Evolutionary conservation across 2,329 filamentous ascomycete species (phyloP), one percentile per base, ranked within the genome.

Genomic region (Colletotrichum tropicicola): DNA sequence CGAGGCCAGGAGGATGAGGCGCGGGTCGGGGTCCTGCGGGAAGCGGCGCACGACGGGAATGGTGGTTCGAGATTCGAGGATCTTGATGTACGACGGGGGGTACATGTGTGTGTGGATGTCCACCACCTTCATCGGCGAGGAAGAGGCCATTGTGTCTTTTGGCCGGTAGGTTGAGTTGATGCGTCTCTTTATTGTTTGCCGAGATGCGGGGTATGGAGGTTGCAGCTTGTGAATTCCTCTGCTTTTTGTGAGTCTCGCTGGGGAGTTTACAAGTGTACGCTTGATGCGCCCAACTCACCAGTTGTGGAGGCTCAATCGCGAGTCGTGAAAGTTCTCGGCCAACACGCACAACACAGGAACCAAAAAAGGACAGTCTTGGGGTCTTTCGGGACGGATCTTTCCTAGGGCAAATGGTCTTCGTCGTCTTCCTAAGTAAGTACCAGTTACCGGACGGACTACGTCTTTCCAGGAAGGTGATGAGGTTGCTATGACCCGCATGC

Each of bases 31-130:
- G 23, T 79, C 70, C 45, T 80, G 86, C 62, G 82, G 82, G 70
- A 93, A 93, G 17, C 83, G 85, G 63, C 91, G 87, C 62, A 94
- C 88, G 64, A 94, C 87, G 32, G 92, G 92, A 66, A 94, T 92
- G 21, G 81, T 82, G 48, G 79, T 74, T 57, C 89, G 83, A 13
- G 85, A 83, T 73, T 86, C 82, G 63, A 91, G 86, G 63, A 91
- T 84, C 65, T 81, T 73, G 71, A 91, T 82, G 71, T 91, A 91
- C 23, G 83, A 84, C 4, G 88, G 87, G 15, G 89, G 87, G 74
- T 91, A 91, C 84, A 91, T 89, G 77, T 91, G 88, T 2, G 88
- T 91, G 82, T 91, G 89, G 73, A 91, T 84, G 77, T 91, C 89
- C 60, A 91, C 89, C 54, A 90, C 80, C 58, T 74, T 77, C 58